Conservation (phyloP, 768 basidiomycete species). For the Austroboletus eburneus region DNA sequence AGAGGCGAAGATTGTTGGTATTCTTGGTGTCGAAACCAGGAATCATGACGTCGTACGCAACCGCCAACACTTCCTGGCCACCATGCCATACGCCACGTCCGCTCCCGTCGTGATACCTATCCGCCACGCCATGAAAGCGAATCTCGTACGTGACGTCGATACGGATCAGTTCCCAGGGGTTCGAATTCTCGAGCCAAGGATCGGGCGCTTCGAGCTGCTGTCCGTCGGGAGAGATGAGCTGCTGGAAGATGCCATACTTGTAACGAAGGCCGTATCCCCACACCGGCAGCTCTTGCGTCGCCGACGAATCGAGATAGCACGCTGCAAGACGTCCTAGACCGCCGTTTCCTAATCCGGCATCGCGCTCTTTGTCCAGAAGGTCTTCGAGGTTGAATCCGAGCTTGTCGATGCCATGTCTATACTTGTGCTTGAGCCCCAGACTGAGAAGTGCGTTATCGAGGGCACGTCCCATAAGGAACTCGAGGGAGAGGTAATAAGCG, state of each 20-base stretch:
- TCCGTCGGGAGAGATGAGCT: slow-evolving; percentile 81
- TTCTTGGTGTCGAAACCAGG: slow-evolving; percentile 77
- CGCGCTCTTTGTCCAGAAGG: slow-evolving; percentile 82
- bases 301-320: slow-evolving; percentile 93
- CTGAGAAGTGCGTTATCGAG: slow-evolving; percentile 84
- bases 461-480: slow-evolving; percentile 84
- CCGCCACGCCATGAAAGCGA: slow-evolving; percentile 84
- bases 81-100: slow-evolving; percentile 75
- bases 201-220: slow-evolving; percentile 88
- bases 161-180: slow-evolving; percentile 86
- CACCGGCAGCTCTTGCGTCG: slow-evolving; percentile 84
- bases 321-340: slow-evolving; percentile 95
- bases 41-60: slow-evolving; percentile 94
- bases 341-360: slow-evolving; percentile 93
- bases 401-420: slow-evolving; percentile 57
- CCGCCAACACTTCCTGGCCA: slow-evolving; percentile 89
- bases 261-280: slow-evolving; percentile 96
- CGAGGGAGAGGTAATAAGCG: slow-evolving; percentile 94
- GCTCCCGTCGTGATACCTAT: slow-evolving; percentile 55
- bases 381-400: slow-evolving; percentile 93
- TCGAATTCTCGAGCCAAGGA: slow-evolving; percentile 85
- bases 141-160: slow-evolving; percentile 83
- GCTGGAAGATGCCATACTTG: slow-evolving; percentile 95
- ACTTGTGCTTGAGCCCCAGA: slow-evolving; percentile 77
- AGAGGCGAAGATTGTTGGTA: slow-evolving; percentile 85